phyloP scores from a whole-genome alignment of 2,329 filamentous ascomycete species.

The Teratosphaeria pseudoeucalypti region DNA sequence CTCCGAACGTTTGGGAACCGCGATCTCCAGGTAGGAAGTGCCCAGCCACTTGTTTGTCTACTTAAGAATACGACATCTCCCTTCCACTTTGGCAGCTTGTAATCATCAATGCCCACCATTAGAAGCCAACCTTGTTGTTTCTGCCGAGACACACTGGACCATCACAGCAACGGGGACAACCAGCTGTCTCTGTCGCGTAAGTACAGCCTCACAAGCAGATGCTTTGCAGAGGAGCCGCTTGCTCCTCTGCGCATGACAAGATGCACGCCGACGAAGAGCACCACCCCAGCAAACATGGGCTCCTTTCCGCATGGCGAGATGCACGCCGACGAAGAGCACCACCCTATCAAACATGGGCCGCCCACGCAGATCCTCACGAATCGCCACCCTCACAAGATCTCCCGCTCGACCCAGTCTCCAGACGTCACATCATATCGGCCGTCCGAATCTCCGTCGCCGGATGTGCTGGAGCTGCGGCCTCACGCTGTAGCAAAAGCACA shows the following conservation, averaged over 20 bases:
- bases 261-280: background rate
- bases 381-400: constrained; percentile 2
- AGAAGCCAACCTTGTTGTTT: no score
- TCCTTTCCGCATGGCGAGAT: background rate
- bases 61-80: no score
- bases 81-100: no score
- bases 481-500: background rate
- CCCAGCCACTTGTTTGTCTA: no score
- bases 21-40: no score
- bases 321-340: background rate
- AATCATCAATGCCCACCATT: no score
- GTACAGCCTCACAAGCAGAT: background rate
- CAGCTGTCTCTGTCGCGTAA: background rate
- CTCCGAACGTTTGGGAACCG: no score
- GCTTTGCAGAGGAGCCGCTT: background rate
- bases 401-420: constrained; percentile 4
- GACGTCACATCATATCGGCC: constrained; percentile 5
- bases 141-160: no score
- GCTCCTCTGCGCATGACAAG: background rate
- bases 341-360: constrained; percentile 6
- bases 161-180: no score
- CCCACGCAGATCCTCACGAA: background rate
- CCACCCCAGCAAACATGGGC: constrained; percentile 2
- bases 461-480: background rate
- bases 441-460: background rate